Percentiles rank a stretch among this genome's conserved stretches.
These are phyloP conservation scores for Medicago arabica DNA, from an alignment of 306 rosid species.

Conservation along the genomic window DNA sequence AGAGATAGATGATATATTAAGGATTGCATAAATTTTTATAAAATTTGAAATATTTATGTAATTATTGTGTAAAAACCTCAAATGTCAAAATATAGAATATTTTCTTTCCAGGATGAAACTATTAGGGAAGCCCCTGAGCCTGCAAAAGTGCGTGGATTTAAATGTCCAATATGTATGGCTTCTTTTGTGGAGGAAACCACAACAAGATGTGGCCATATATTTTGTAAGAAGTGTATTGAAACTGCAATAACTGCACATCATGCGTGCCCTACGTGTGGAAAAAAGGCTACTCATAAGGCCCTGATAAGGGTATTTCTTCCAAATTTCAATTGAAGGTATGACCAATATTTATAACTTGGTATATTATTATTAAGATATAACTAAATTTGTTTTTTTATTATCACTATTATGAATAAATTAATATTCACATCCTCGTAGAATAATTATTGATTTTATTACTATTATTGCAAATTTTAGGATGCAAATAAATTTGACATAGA, in stretches of 20 bases:
- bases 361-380: too few relatives aligned
- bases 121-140: conserved; percentile 42
- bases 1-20: too few relatives aligned
- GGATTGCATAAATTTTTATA: too few relatives aligned
- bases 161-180: conserved; percentile 80
- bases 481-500: not conserved
- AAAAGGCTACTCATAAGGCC: conserved; percentile 58
- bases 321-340: conserved; percentile 53
- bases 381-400: too few relatives aligned
- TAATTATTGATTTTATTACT: not conserved
- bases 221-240: conserved; percentile 60
- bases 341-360: too few relatives aligned
- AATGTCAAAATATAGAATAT: too few relatives aligned
- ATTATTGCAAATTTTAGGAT: not conserved
- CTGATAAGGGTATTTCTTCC: conserved; percentile 84
- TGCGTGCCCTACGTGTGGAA: conserved; percentile 88
- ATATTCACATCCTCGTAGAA: too few relatives aligned
- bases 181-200: conserved; percentile 70
- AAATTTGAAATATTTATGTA: too few relatives aligned
- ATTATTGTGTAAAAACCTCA: too few relatives aligned
- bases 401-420: too few relatives aligned
- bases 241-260: conserved; percentile 56
- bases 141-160: conserved; percentile 62
- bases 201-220: conserved; percentile 50
- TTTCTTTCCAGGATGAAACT: conserved; percentile 49